Conservation (phyloP, 768 basidiomycete genomes). For the Lepiota brunneoincarnata region DNA sequence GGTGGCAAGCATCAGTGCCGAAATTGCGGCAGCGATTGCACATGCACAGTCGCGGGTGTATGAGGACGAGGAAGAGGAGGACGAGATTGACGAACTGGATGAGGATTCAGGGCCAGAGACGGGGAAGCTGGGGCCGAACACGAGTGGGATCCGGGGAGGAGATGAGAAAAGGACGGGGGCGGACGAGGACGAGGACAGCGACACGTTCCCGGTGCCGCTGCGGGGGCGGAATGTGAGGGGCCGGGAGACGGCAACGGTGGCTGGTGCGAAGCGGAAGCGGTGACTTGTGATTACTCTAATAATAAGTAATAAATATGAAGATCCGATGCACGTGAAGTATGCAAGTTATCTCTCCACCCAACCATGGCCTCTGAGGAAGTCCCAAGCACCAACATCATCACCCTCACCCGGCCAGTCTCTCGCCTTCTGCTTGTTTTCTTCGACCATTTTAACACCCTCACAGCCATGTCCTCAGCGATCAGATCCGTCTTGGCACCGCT, state of each 20-base stretch:
- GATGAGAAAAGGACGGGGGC: slow-evolving; percentile 26
- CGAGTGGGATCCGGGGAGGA: slow-evolving; percentile 54
- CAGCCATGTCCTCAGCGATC: slow-evolving; percentile 79
- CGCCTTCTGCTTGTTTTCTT: neutral
- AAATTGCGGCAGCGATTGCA: slow-evolving; percentile 78
- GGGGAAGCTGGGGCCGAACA: slow-evolving; percentile 56
- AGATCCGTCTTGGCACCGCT: slow-evolving; percentile 73
- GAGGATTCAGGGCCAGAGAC: slow-evolving; percentile 52
- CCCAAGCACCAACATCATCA: slow-evolving; percentile 86
- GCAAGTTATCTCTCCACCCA: slow-evolving; percentile 11
- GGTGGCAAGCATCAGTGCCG: slow-evolving; percentile 76
- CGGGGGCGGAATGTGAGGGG: slow-evolving; percentile 51
- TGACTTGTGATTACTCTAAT: slow-evolving; percentile 29
- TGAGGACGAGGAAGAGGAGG: slow-evolving; percentile 53
- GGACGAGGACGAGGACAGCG: slow-evolving; percentile 70
- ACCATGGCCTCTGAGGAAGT: slow-evolving; percentile 57
- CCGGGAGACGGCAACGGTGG: slow-evolving; percentile 49
- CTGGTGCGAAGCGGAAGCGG: slow-evolving; percentile 66
- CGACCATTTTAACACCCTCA: slow-evolving; percentile 10
- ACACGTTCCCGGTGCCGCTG: slow-evolving; percentile 70
- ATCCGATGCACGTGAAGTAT: slow-evolving; percentile 32
- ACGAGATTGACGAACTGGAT: slow-evolving; percentile 48
- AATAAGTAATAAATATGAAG: slow-evolving; percentile 16
- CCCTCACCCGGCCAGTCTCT: slow-evolving; percentile 83
- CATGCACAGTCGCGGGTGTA: slow-evolving; percentile 65